Conservation (phyloP, 1,284 basidiomycete species). For the Fomes fomentarius region DNA sequence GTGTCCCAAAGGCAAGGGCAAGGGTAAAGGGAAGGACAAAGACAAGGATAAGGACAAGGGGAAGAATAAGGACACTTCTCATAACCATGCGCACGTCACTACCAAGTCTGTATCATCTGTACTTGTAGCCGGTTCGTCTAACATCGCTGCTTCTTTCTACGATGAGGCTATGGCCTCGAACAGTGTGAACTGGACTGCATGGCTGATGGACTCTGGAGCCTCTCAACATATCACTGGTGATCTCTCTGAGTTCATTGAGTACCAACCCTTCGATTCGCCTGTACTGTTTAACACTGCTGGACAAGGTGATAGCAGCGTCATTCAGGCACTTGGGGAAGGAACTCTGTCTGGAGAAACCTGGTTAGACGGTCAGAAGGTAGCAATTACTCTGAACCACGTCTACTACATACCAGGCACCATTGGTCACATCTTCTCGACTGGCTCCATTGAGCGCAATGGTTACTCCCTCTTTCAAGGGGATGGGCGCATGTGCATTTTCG, state of each 20-base stretch:
- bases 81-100: background rate
- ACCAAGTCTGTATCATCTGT: background rate
- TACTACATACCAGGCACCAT: too few species aligned
- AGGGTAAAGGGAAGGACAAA: constrained; percentile 6
- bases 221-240: background rate
- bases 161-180: background rate
- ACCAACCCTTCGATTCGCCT: background rate
- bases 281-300: background rate
- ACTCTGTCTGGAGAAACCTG: too few species aligned
- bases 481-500: too few species aligned
- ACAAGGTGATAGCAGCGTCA: too few species aligned
- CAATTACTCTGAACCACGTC: too few species aligned
- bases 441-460: too few species aligned
- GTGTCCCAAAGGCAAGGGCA: background rate
- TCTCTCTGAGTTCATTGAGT: background rate
- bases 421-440: too few species aligned
- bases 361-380: too few species aligned
- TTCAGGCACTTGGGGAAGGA: too few species aligned
- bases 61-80: background rate
- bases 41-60: background rate
- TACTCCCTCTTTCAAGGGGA: too few species aligned
- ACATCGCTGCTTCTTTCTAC: constrained; percentile 4
- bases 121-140: background rate
- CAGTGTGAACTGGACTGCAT: background rate
- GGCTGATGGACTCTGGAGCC: constrained; percentile 1